A percentile compares a stretch with the other conserved stretches of the same genome.
Evolutionary conservation across 176 grass and related monocot genomes (phyloP).

Genomic region (Avena eriantha): DNA sequence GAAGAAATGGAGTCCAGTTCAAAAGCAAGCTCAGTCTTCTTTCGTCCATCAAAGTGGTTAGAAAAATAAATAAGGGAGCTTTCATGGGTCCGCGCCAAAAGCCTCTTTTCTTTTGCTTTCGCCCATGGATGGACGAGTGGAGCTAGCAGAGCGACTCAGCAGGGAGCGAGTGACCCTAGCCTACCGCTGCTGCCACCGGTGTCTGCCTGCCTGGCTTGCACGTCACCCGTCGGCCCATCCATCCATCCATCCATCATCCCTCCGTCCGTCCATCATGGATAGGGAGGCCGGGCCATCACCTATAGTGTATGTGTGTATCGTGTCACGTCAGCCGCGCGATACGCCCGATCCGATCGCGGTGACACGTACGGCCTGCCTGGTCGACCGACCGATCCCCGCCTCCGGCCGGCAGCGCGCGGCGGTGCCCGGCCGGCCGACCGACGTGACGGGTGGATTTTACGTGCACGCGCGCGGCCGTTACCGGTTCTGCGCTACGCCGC

Average conservation of each 20-base stretch:
- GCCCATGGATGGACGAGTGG: not conserved
- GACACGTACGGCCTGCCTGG: no score
- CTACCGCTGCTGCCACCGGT: not conserved
- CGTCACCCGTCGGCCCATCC: constrained; percentile 20
- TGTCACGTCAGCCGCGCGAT: not conserved
- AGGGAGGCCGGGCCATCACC: not conserved
- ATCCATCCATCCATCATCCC: not conserved
- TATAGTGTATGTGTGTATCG: not conserved
- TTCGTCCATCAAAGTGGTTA: constrained; percentile 16
- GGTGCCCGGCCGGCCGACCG: constrained; percentile 13
- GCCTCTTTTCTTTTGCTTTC: not conserved
- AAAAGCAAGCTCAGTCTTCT: not conserved
- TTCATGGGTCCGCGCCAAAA: constrained; percentile 47
- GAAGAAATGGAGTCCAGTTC: not conserved
- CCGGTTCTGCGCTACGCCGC: no score
- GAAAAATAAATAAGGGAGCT: not conserved
- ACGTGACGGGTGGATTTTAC: constrained; percentile 28
- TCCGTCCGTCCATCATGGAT: not conserved
- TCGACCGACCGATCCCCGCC: no score
- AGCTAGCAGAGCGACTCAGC: not conserved
- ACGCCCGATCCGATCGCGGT: not conserved
- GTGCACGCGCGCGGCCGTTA: not conserved
- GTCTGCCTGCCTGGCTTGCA: constrained; percentile 5
- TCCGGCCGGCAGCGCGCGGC: no score
- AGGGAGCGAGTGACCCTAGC: not conserved